phyloP scores from a whole-genome alignment of 208 protist species.

The Leishmania braziliensis region DNA sequence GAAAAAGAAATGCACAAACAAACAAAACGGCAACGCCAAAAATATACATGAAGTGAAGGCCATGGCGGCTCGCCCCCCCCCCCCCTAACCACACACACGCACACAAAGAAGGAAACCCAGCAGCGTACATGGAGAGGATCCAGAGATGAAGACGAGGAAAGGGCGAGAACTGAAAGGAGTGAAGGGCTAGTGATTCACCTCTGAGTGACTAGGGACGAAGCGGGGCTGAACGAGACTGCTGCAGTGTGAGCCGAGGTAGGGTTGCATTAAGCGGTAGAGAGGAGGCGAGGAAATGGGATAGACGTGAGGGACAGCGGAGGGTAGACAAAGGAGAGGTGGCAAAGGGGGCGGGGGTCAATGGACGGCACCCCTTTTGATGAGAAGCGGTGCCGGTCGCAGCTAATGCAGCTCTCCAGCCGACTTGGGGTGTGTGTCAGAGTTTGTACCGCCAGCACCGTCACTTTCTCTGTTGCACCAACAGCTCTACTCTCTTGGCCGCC shows the following conservation, averaged over 20 bases:
- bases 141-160: too few species aligned
- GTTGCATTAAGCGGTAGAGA: not conserved
- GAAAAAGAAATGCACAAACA: not conserved
- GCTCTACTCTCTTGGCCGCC: not conserved
- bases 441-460: not conserved
- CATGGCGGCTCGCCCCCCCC: too few species aligned
- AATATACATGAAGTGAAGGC: not conserved
- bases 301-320: not conserved
- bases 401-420: not conserved
- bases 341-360: not conserved
- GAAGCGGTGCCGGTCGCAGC: not conserved
- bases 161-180: not conserved
- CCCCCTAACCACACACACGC: not conserved
- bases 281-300: not conserved
- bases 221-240: not conserved
- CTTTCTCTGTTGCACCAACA: not conserved
- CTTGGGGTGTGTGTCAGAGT: not conserved
- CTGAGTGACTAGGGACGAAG: not conserved
- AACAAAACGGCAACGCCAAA: not conserved
- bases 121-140: not conserved
- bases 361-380: not conserved
- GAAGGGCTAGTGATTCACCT: not conserved
- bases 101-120: not conserved
- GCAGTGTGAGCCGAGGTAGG: not conserved
- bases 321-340: not conserved